Conservation (phyloP, 768 basidiomycete species). For the Phlegmacium glaucopus region DNA sequence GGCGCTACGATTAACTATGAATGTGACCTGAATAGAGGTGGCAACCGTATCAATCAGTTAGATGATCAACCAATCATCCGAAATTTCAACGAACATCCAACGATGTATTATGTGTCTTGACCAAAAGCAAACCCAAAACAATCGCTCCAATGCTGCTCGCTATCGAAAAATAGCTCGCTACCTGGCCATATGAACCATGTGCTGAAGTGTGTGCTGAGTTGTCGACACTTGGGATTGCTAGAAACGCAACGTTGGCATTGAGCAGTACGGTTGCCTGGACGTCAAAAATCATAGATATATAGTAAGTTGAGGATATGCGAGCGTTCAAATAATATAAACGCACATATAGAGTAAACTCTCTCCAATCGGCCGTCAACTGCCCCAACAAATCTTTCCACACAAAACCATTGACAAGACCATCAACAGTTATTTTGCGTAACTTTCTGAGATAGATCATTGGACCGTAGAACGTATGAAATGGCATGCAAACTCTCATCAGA, state of each 20-base stretch:
- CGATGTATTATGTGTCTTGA: conserved; percentile 33
- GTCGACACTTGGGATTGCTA: conserved; percentile 46
- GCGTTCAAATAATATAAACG: neutral
- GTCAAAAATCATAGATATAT: neutral
- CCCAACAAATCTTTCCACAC: conserved; percentile 14
- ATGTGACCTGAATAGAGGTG: too few relatives aligned
- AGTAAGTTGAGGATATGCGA: neutral
- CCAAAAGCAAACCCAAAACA: conserved; percentile 38
- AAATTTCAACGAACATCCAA: conserved; percentile 2
- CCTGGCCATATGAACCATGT: too few relatives aligned
- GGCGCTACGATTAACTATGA: too few relatives aligned
- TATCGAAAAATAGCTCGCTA: conserved; percentile 46
- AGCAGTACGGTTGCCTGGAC: too few relatives aligned
- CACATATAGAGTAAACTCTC: conserved; percentile 39
- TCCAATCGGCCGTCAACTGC: conserved; percentile 23
- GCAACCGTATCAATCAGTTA: neutral
- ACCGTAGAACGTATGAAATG: too few relatives aligned
- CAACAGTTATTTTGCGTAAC: conserved; percentile 45
- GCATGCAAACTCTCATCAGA: too few relatives aligned
- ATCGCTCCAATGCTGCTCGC: conserved; percentile 42
- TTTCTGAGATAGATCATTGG: conserved; percentile 40
- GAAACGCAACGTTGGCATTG: conserved; percentile 53
- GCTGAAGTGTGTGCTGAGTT: too few relatives aligned
- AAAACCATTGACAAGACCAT: too few relatives aligned
- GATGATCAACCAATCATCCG: neutral